These are phyloP conservation scores for Symbiodinium pilosum DNA, from an alignment of 73 alveolate genomes.

Conservation along the genomic window DNA sequence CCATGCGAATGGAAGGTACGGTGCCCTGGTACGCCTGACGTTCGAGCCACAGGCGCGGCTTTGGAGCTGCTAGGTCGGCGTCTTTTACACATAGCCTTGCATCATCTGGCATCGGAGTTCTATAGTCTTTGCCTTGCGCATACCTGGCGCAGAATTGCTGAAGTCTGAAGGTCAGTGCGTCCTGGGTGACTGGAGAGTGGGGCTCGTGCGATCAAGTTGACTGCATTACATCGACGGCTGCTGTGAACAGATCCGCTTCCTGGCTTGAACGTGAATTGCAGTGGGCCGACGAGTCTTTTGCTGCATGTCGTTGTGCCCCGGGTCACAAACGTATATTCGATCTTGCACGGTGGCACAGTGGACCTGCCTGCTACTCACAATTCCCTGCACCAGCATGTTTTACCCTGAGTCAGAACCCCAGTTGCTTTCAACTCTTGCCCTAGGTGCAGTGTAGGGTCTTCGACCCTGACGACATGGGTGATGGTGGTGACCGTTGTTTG, in stretches of 20 bases:
- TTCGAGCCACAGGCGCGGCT: slow-evolving; percentile 77
- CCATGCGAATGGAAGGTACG: slow-evolving; percentile 27
- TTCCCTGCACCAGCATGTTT: not conserved
- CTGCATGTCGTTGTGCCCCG: too few species aligned
- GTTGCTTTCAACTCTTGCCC: too few species aligned
- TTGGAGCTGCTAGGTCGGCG: too few species aligned
- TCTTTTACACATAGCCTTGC: too few species aligned
- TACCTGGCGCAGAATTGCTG: too few species aligned
- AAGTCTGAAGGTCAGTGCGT: not conserved
- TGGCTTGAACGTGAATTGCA: too few species aligned
- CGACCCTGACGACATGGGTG: slow-evolving; percentile 82
- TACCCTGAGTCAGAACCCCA: too few species aligned
- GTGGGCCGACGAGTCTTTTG: too few species aligned
- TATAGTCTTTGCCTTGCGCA: too few species aligned
- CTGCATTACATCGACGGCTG: not conserved
- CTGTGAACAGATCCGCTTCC: not conserved
- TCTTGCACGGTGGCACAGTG: slow-evolving; percentile 8
- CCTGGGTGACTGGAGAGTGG: slow-evolving; percentile 16
- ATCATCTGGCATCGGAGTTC: too few species aligned
- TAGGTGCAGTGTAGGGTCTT: slow-evolving; percentile 75
- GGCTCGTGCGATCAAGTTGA: not conserved
- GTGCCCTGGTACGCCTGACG: slow-evolving; percentile 56
- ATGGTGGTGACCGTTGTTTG: slow-evolving; percentile 44
- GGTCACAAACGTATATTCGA: too few species aligned
- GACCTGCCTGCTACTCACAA: not conserved